Conservation (phyloP, 148 eudicot species). For the Camellia lanceoleosa region DNA sequence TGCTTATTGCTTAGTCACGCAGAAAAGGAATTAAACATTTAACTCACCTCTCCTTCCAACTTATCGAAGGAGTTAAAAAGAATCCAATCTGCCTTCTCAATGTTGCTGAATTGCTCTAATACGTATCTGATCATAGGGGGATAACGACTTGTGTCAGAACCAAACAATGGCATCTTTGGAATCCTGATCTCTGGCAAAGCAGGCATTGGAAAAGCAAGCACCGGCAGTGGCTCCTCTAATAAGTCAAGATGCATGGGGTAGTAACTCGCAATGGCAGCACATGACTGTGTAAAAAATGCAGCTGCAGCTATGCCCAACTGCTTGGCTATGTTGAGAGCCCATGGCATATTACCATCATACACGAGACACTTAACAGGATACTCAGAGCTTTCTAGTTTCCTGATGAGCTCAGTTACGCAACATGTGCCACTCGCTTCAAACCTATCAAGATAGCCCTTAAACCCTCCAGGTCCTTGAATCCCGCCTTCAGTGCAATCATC, state of each 20-base stretch:
- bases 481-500: constrained; percentile 19
- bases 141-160: not conserved
- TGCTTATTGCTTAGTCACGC: not conserved
- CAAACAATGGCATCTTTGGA: not conserved
- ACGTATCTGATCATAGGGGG: not conserved
- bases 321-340: constrained; percentile 19
- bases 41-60: constrained; percentile 19
- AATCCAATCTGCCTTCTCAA: constrained; percentile 14
- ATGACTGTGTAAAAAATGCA: constrained; percentile 15
- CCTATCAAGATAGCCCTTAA: constrained; percentile 8
- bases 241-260: constrained; percentile 1
- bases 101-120: constrained; percentile 5
- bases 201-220: not conserved
- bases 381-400: constrained; percentile 6
- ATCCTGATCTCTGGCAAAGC: constrained; percentile 6
- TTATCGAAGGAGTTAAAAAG: constrained; percentile 8
- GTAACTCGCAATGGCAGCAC: constrained; percentile 3
- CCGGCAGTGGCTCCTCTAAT: not conserved
- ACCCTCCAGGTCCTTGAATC: not conserved
- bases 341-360: constrained; percentile 7
- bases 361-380: constrained; percentile 8
- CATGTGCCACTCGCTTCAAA: not conserved
- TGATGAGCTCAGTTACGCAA: constrained; percentile 8
- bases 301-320: constrained; percentile 6
- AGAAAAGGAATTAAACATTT: not conserved